A percentile compares a stretch with the other conserved stretches of the same genome.
phyloP scores from a whole-genome alignment of 2,329 filamentous ascomycete species.

The Phialocephala subalpina region DNA sequence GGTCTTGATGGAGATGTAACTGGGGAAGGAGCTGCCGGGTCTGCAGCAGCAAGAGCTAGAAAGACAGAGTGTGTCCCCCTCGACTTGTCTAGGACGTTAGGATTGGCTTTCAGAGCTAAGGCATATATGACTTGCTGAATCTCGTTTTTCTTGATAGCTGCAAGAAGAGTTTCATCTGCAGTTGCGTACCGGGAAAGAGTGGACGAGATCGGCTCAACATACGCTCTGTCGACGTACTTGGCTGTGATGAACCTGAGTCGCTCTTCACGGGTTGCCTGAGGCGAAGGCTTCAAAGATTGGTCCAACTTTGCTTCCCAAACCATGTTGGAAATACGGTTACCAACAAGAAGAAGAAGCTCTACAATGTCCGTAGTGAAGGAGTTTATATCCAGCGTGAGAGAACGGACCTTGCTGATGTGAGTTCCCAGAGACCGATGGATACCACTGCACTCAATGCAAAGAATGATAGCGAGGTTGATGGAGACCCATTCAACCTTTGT shows the following conservation, averaged over 20 bases:
- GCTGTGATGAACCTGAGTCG: constrained; percentile 93
- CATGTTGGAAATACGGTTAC: constrained; percentile 95
- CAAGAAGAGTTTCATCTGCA: constrained; percentile 87
- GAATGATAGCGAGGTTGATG: constrained; percentile 93
- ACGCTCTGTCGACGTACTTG: constrained; percentile 89
- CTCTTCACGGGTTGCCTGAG: constrained; percentile 86
- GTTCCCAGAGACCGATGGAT: constrained; percentile 96
- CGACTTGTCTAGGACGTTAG: constrained; percentile 86
- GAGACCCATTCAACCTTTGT: constrained; percentile 98
- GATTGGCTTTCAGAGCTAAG: constrained; percentile 84
- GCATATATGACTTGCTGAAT: constrained; percentile 93
- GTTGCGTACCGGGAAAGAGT: constrained; percentile 79
- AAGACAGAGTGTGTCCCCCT: constrained; percentile 90
- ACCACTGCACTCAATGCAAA: constrained; percentile 98
- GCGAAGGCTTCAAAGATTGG: constrained; percentile 71
- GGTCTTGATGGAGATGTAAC: constrained; percentile 52
- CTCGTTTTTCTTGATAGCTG: constrained; percentile 95
- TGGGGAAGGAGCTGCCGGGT: constrained; percentile 79
- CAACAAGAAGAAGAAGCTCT: constrained; percentile 88
- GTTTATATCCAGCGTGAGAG: constrained; percentile 91
- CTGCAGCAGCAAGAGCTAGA: constrained; percentile 89
- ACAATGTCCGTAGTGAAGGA: constrained; percentile 98
- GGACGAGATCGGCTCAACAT: constrained; percentile 79
- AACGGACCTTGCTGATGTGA: constrained; percentile 97
- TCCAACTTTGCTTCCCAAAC: constrained; percentile 93